Percentiles rank a stretch among this genome's conserved stretches.
These are phyloP conservation scores for Insectozyma bohioensis DNA, from an alignment of 1,139 yeast genomes.

Conservation along the genomic window DNA sequence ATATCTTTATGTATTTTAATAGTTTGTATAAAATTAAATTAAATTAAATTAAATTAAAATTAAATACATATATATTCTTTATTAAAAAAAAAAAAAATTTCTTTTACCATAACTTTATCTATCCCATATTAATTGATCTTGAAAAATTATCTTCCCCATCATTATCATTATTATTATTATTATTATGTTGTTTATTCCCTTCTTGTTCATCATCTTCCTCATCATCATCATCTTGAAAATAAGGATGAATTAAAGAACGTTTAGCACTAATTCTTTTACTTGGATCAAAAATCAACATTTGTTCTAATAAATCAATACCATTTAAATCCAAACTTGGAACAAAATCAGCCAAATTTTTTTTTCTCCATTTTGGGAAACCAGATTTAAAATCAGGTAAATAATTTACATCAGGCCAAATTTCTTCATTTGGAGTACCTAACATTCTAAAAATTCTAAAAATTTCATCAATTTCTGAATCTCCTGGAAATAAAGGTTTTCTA, in stretches of 20 bases:
- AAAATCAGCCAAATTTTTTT: constrained; percentile 64
- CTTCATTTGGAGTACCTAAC: constrained; percentile 93
- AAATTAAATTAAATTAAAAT: no score
- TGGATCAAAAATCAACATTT: constrained; percentile 87
- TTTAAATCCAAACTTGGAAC: constrained; percentile 82
- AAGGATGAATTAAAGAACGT: constrained; percentile 87
- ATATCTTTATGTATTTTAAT: no score
- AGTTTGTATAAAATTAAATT: no score
- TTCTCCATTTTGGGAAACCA: constrained; percentile 93
- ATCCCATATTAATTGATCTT: constrained; percentile 43
- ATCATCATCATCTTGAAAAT: constrained; percentile 62
- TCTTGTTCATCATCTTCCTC: constrained; percentile 19
- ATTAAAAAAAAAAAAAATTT: no score
- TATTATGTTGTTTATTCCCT: neutral
- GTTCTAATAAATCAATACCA: constrained; percentile 81
- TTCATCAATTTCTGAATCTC: constrained; percentile 97
- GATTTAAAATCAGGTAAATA: constrained; percentile 93
- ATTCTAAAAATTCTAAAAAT: constrained; percentile 91
- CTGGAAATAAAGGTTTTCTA: constrained; percentile 93
- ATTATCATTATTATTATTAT: neutral
- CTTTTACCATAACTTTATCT: no score
- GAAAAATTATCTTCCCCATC: constrained; percentile 23
- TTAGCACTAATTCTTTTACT: constrained; percentile 93
- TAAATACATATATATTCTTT: no score
- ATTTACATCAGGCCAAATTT: constrained; percentile 94